These are phyloP conservation scores for Rhodotorula kratochvilovae DNA, from an alignment of 768 basidiomycete species.

Conservation along the genomic window DNA sequence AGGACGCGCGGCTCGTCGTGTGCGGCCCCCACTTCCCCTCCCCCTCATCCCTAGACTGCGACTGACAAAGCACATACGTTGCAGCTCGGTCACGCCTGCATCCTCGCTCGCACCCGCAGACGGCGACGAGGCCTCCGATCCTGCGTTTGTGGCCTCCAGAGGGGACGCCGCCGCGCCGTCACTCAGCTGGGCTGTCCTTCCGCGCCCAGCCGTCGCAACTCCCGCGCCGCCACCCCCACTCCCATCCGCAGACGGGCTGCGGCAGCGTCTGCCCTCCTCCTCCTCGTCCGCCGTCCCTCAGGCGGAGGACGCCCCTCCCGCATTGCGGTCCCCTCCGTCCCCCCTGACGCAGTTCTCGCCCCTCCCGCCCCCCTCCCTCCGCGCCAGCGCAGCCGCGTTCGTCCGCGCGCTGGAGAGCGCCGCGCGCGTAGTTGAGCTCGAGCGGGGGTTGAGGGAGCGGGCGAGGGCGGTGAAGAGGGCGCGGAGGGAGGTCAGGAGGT, in stretches of 20 bases:
- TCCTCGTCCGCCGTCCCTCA: background rate
- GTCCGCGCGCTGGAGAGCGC: background rate
- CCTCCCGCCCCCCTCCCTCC: conserved; percentile 13
- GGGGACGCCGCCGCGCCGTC: background rate
- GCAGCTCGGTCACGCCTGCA: too few species aligned
- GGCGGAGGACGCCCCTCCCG: too few species aligned
- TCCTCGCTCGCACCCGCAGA: too few species aligned
- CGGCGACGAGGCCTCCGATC: too few species aligned
- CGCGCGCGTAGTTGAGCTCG: background rate
- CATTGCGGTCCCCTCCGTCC: background rate
- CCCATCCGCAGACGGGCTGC: too few species aligned
- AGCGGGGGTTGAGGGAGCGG: background rate
- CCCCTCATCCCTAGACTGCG: too few species aligned
- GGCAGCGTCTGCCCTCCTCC: too few species aligned
- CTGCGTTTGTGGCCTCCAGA: too few species aligned
- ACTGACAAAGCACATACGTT: background rate
- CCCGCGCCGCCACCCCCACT: too few species aligned
- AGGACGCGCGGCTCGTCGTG: background rate
- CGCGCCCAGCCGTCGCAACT: too few species aligned
- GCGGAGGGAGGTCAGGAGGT: background rate
- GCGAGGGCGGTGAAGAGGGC: conserved; percentile 10
- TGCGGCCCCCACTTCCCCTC: background rate
- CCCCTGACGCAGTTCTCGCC: conserved; percentile 25
- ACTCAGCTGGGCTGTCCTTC: background rate
- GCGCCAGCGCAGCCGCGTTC: background rate